Base-by-base conservation (phyloP, 768 basidiomycete genomes). In the Tephrocybe sp. region DNA sequence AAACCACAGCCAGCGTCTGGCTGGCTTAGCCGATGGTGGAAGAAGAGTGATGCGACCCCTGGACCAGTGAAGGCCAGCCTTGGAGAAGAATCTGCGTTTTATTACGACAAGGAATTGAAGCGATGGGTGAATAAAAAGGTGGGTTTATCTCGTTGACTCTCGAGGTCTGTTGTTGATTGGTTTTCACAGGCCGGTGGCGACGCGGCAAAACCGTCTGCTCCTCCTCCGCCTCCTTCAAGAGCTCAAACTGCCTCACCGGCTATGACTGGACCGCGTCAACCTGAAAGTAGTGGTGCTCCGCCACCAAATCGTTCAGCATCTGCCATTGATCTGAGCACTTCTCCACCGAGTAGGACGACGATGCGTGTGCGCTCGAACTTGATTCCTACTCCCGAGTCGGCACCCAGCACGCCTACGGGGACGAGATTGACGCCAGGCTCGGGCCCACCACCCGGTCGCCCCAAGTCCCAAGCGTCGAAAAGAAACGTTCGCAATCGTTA, bases 121-220 rank as follows among this genome's bases (percentile, higher is more conserved):
- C 82, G 88, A 54, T 99, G 97, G 97, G 85, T 99, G 22, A 94
- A 97, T 65, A 94, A 88, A 69, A 93, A 88, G 72, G 93, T 91
- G 52, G 64, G 69, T 54, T 5, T 8, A 18, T 43, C 49, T 22
- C 45, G 50, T n/a, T 22, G 42, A 38, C 16, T 8, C 39, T 33
- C 19, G 29, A 25, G 19, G 24, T 6, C 33, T 57, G n/a, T 43
- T 36, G 39, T n/a, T 47, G 12, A 52, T 39, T 23, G 23, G 16
- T 13, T 42, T n/a, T 16, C 55, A 42, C 18, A 91, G 89, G 78
- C 69, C 52, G 82, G 80, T 31, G 80, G 81, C 47, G 82, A 80
- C 52, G 58, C 71, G n/a, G 62, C 77, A 10, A 78, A 83, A 57
- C 65, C 82, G 30, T 63, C 80, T 2, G 64, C 73, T 10, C 74